Conservation (phyloP, 164 flowering plant genomes). For the Macadamia tetraphylla region DNA sequence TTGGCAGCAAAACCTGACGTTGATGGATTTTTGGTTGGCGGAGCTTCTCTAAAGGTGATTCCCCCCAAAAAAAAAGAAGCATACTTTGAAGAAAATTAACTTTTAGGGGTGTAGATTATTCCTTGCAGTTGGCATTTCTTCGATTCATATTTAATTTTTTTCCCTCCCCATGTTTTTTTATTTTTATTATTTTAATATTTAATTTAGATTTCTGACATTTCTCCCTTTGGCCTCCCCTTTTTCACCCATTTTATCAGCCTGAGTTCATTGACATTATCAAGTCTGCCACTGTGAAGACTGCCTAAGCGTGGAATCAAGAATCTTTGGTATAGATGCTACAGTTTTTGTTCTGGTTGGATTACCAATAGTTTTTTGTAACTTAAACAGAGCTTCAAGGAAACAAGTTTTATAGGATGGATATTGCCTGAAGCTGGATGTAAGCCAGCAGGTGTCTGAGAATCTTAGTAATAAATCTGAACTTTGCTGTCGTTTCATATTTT, state of each 20-base stretch:
- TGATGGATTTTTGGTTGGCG: conserved; percentile 90
- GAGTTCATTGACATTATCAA: conserved; percentile 22
- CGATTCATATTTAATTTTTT: not conserved
- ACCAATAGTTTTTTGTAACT: not conserved
- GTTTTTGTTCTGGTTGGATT: conserved; percentile 3
- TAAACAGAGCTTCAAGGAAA: not conserved
- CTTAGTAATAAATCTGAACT: conserved; percentile 9
- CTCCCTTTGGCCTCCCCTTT: not conserved
- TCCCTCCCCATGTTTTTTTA: too few relatives aligned
- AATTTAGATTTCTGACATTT: not conserved
- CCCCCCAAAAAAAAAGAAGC: too few relatives aligned
- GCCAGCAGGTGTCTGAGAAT: conserved; percentile 9
- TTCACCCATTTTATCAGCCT: conserved; percentile 11
- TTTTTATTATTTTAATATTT: not conserved
- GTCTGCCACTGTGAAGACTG: conserved; percentile 22
- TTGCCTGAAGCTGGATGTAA: not conserved
- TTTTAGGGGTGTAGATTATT: too few relatives aligned
- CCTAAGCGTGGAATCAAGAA: conserved; percentile 1
- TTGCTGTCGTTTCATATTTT: not conserved
- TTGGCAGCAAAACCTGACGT: conserved; percentile 63
- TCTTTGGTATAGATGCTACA: not conserved
- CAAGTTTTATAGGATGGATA: not conserved
- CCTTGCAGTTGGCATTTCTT: not conserved
- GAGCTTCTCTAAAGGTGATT: conserved; percentile 60
- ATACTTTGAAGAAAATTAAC: too few relatives aligned